Conservation (phyloP, 75 land plant genomes). For the Cupressus sempervirens region DNA sequence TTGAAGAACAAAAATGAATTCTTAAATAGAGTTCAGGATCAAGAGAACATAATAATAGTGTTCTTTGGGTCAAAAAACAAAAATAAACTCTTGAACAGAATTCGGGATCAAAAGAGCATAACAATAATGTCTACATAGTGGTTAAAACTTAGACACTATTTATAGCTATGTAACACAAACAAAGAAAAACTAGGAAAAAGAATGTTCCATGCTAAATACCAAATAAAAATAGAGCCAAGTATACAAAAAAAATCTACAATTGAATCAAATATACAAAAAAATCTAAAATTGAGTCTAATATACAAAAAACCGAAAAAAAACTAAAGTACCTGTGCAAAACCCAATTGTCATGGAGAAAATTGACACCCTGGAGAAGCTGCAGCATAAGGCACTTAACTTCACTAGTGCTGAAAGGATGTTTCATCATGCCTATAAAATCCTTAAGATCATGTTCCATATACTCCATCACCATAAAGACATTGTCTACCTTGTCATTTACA, state of each 20-base stretch:
- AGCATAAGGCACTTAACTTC: constrained; percentile 30
- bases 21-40: too few species aligned
- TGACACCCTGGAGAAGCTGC: constrained; percentile 31
- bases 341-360: constrained; percentile 36
- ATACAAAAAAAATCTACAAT: not conserved
- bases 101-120: too few species aligned
- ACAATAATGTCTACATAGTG: not conserved
- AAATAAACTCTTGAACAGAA: too few species aligned
- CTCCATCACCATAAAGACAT: constrained; percentile 39
- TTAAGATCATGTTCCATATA: constrained; percentile 42
- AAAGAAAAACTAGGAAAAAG: not conserved
- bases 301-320: too few species aligned
- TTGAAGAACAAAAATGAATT: too few species aligned
- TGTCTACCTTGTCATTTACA: constrained; percentile 20
- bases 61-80: too few species aligned
- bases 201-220: not conserved
- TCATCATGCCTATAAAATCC: constrained; percentile 30
- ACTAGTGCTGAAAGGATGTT: constrained; percentile 33
- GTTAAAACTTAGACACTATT: not conserved
- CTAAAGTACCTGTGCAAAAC: constrained; percentile 28
- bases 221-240: not conserved
- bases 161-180: not conserved
- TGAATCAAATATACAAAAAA: not conserved
- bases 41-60: too few species aligned
- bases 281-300: too few species aligned